phyloP scores from a whole-genome alignment of 345 rosid species.

The Linum lewisii region DNA sequence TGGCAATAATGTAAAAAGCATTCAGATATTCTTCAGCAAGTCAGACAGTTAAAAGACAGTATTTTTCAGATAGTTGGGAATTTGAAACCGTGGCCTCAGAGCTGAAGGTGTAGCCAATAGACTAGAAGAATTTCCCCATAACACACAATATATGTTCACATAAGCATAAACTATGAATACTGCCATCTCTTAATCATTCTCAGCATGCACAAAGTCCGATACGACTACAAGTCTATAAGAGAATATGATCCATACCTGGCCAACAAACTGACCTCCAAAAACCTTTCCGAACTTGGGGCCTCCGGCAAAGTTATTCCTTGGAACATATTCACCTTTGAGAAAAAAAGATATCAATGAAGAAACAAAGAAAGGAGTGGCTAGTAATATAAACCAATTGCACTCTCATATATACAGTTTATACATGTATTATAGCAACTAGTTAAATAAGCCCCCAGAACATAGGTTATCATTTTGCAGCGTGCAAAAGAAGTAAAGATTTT shows the following conservation, averaged over 20 bases:
- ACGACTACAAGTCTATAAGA: neutral
- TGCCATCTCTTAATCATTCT: neutral
- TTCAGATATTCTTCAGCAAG: too few species aligned
- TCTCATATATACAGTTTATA: too few species aligned
- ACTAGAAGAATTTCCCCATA: too few species aligned
- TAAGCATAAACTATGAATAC: neutral
- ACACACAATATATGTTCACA: neutral
- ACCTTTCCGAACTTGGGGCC: conserved; percentile 84
- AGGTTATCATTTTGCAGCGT: neutral
- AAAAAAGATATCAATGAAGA: neutral
- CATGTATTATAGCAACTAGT: neutral
- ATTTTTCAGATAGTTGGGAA: neutral
- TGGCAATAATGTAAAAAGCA: too few species aligned
- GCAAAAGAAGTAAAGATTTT: neutral
- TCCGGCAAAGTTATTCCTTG: conserved; percentile 77
- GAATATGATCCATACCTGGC: conserved; percentile 47
- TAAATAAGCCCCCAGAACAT: neutral
- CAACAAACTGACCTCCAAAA: conserved; percentile 90
- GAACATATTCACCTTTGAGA: conserved; percentile 68
- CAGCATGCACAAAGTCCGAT: neutral
- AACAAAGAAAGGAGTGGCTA: neutral
- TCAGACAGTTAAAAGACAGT: neutral
- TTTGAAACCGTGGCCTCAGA: neutral
- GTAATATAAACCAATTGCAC: too few species aligned
- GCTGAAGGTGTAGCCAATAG: too few species aligned